A percentile compares a stretch with the other conserved stretches of the same genome.
These are phyloP conservation scores for Fusarium setosum DNA, from an alignment of 2,329 filamentous ascomycete genomes.

Conservation along the genomic window DNA sequence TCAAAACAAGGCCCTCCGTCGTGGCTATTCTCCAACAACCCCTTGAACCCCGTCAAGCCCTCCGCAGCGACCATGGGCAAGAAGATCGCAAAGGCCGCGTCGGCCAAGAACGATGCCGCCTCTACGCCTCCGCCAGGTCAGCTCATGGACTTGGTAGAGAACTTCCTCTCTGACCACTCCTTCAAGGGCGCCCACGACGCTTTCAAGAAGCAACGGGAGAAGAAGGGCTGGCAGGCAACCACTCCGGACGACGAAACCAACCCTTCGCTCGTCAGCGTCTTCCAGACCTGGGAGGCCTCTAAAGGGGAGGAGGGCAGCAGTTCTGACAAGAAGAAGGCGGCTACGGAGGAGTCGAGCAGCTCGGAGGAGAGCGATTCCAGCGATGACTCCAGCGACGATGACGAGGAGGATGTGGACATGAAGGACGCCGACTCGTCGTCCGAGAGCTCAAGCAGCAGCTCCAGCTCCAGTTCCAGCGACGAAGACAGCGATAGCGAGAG, in stretches of 20 bases:
- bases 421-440: conserved; percentile 54
- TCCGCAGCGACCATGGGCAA: conserved; percentile 49
- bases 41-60: conserved; percentile 33
- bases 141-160: conserved; percentile 74
- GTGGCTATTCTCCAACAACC: conserved; percentile 59
- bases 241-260: conserved; percentile 29
- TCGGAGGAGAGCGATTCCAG: conserved; percentile 44
- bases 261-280: conserved; percentile 61
- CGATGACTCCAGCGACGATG: conserved; percentile 40
- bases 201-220: conserved; percentile 71
- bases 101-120: conserved; percentile 33
- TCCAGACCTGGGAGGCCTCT: conserved; percentile 60
- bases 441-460: conserved; percentile 46
- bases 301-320: conserved; percentile 31
- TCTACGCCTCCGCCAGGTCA: conserved; percentile 62
- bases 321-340: conserved; percentile 35
- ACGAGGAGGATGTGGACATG: conserved; percentile 59
- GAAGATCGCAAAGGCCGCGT: conserved; percentile 35
- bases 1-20: conserved; percentile 48
- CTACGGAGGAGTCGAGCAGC: conserved; percentile 27
- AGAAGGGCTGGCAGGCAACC: conserved; percentile 58
- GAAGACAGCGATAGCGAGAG: conserved; percentile 37
- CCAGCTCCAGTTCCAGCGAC: conserved; percentile 39
- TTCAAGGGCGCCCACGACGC: conserved; percentile 70
- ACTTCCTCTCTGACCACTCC: conserved; percentile 74